Base-by-base conservation (phyloP, 306 rosid species). In the Spatholobus suberectus region DNA sequence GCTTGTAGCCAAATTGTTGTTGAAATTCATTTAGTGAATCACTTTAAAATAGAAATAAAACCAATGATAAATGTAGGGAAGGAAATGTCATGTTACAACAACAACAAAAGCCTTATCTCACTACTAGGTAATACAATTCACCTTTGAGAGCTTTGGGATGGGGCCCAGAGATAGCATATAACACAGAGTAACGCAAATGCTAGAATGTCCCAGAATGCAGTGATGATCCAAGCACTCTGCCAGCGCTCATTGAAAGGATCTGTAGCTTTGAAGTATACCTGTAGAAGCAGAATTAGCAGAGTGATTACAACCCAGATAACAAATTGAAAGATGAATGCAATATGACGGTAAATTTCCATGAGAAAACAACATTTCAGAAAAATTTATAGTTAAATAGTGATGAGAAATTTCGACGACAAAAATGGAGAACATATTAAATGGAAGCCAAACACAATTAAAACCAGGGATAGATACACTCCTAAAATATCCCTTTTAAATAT, bases 91-190 rank as follows among this genome's bases (percentile, higher is more conserved):
- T 68, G 44, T 49, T 44, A 12, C 46, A 29, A 10, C 68, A 14
- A 63, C 69, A 63, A 34, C 70, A 34, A 63, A 63, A 63, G 21
- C 3, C 70, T 15, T 32, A 63, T 63, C 21, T 7, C 70, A 49
- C n/a, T 46, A 3, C n/a, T 46, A 3, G 47, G 75, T 17, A 51
- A 58, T 18, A 70, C 37, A 82, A 78, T 71, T 11, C 74, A 96
- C 99, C 98, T 88, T 87, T 96, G 98, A 76, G 99, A 93, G 89
- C 94, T 96, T 83, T 93, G 99, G 78, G 99, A 96, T 70, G 99
- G 99, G 11, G 99, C 96, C 99, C 99, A 96, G 41, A 93, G 97
- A 84, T 88, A 93, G 89, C 99, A 92, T 82, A 96, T 89, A 59
- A 93, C 97, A 76, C 92, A 89, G 6, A 96, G 96, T 86, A 96